A percentile compares a stretch with the other conserved stretches of the same genome.
These are phyloP conservation scores for Elsinoe australis DNA, from an alignment of 2,329 filamentous ascomycete genomes.

Conservation along the genomic window DNA sequence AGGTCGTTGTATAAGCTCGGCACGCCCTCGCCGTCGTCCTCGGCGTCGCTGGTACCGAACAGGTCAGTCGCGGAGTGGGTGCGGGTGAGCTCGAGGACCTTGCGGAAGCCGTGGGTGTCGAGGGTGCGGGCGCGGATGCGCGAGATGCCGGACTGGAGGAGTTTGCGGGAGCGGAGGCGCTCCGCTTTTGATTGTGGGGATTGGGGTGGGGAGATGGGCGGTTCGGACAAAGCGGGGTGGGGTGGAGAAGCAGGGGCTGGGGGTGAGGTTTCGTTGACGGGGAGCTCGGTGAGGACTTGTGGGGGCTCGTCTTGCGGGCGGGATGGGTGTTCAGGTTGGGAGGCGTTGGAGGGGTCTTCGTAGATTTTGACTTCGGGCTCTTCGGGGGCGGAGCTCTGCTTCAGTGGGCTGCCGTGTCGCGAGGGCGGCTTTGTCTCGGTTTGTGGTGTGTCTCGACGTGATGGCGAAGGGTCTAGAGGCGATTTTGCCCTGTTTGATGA, in stretches of 20 bases:
- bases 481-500: constrained; percentile 1
- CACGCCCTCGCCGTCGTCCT: constrained; percentile 36
- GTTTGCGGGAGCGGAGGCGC: constrained; percentile 42
- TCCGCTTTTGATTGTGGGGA: constrained; percentile 33
- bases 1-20: constrained; percentile 65
- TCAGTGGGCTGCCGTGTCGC: constrained; percentile 24
- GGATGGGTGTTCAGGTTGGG: constrained; percentile 20
- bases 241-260: constrained; percentile 20
- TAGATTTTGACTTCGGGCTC: constrained; percentile 45
- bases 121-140: constrained; percentile 63
- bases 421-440: constrained; percentile 16
- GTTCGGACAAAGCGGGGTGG: constrained; percentile 29
- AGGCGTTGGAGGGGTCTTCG: constrained; percentile 44
- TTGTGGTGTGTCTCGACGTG: constrained; percentile 15
- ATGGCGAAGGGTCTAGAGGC: constrained; percentile 16
- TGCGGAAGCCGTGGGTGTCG: constrained; percentile 75
- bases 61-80: constrained; percentile 55
- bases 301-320: constrained; percentile 26
- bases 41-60: constrained; percentile 52
- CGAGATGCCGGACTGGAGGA: constrained; percentile 66
- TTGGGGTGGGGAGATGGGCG: constrained; percentile 16
- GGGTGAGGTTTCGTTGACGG: constrained; percentile 39
- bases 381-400: constrained; percentile 27
- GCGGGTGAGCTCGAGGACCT: constrained; percentile 61
- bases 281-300: constrained; percentile 45